Conservation (phyloP, 2,329 filamentous ascomycete species). For the Ceratocystis colombiana region DNA sequence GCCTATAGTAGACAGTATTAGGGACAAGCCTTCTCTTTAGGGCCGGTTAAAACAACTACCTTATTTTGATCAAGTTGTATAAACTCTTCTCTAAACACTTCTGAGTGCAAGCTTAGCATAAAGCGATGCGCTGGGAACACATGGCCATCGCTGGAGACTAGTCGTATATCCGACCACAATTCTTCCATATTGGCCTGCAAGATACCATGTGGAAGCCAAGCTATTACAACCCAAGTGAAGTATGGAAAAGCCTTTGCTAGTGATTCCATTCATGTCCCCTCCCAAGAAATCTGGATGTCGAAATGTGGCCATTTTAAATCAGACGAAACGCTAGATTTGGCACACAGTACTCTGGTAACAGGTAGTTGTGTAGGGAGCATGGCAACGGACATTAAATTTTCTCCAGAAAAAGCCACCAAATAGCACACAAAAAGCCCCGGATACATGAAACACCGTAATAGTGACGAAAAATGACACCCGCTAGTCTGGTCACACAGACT, state of each 20-base stretch:
- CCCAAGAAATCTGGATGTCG: too few species aligned
- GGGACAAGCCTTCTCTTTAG: neutral
- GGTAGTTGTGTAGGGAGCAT: neutral
- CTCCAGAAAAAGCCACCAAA: neutral
- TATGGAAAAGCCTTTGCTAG: too few species aligned
- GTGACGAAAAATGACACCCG: neutral
- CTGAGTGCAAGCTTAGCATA: neutral
- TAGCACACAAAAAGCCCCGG: neutral
- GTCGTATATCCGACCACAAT: neutral
- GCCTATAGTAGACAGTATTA: neutral
- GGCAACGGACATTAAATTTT: neutral
- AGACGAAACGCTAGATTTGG: neutral
- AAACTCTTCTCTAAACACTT: neutral
- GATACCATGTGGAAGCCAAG: too few species aligned
- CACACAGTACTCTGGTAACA: too few species aligned
- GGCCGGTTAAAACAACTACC: neutral
- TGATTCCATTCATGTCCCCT: too few species aligned
- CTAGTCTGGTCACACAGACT: neutral
- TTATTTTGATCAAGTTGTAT: neutral
- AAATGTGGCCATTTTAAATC: neutral
- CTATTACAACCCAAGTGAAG: too few species aligned
- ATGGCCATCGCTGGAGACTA: neutral
- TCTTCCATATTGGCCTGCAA: neutral
- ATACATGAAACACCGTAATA: neutral
- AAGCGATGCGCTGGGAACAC: conserved; percentile 5